Base-by-base conservation (phyloP, 768 basidiomycete genomes). In the Tylopilus rubrobrunneus region DNA sequence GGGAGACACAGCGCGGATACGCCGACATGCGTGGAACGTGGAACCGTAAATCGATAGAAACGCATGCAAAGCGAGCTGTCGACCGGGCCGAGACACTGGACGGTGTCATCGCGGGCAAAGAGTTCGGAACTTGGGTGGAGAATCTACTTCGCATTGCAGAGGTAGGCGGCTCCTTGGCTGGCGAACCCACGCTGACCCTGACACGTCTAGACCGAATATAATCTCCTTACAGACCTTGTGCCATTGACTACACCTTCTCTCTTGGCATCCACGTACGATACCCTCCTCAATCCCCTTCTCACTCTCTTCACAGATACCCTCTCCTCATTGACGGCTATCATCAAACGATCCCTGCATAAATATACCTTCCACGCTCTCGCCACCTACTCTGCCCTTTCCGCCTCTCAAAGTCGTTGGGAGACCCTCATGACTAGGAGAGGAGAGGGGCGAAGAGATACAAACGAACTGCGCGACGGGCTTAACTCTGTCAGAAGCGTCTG, bases 21-120 rank as follows among this genome's bases (percentile, higher is more conserved):
- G 90, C 88, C 0, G 89, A 92, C 59, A 92, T 92, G 89, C 80
- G 91, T 27, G 89, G 89, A 11, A 77, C 74, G 12, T 92, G 91
- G 91, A 78, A 76, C 40, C 79, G 78, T 56, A 89, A 86, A 62
- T 87, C 88, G 49, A 67, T 92, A 21, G 91, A 92, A 62, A 75
- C 75, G 7, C 83, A 85, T 58, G 87, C 81, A 3, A 85, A 85
- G 60, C 75, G 87, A 9, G 74, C 86, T 9, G 73, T 90, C 1
- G 87, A 88, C 33, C 73, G 87, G 12, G 83, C 86, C 1, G 87
- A 89, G 53, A 85, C 79, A 0, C 73, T 84, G 8, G 86, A 89
- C 56, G 76, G 84, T 0, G 75, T 89, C 10, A 72, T 71, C 36
- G 78, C 85, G 0, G 90, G 89, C 3, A 77, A 76, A 34, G 90